A percentile compares a stretch with the other conserved stretches of the same genome.
phyloP scores from a whole-genome alignment of 2,329 filamentous ascomycete genomes.

The Trichoderma guizhouense region DNA sequence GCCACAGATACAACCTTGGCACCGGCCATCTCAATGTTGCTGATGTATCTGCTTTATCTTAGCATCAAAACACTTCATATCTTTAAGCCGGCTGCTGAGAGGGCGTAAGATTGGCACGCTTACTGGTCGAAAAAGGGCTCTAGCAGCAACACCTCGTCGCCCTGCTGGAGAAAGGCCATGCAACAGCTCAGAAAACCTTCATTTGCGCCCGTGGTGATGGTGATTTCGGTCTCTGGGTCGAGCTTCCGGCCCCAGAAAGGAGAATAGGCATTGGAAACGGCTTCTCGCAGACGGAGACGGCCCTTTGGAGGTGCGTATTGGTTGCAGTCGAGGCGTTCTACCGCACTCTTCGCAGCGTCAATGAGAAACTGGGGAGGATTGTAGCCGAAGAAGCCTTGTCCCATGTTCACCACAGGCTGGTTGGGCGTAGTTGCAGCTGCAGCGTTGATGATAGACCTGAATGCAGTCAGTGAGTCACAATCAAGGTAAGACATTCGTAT shows the following conservation, averaged over 20 bases:
- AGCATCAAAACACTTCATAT: not conserved
- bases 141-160: not conserved
- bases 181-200: slow-evolving; percentile 7
- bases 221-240: not conserved
- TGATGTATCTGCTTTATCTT: not conserved
- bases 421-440: not conserved
- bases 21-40: slow-evolving; percentile 5
- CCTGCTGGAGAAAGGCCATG: slow-evolving; percentile 1
- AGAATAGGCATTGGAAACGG: not conserved
- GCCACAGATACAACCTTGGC: slow-evolving; percentile 4
- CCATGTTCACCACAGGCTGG: not conserved
- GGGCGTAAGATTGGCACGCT: not conserved
- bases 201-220: not conserved
- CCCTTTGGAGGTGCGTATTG: slow-evolving; percentile 3
- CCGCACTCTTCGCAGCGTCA: not conserved
- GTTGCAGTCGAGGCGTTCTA: slow-evolving; percentile 2
- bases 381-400: slow-evolving; percentile 9
- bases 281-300: not conserved
- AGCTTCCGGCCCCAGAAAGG: slow-evolving; percentile 3
- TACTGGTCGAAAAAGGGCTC: slow-evolving; percentile 8
- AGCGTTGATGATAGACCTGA: slow-evolving; percentile 5
- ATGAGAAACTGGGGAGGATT: slow-evolving; percentile 8
- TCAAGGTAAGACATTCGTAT: not conserved
- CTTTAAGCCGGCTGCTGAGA: not conserved
- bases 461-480: not conserved